A percentile compares a stretch with the other conserved stretches of the same genome.
phyloP scores from a whole-genome alignment of 148 eudicot genomes.

The Pharnaceum exiguum region DNA sequence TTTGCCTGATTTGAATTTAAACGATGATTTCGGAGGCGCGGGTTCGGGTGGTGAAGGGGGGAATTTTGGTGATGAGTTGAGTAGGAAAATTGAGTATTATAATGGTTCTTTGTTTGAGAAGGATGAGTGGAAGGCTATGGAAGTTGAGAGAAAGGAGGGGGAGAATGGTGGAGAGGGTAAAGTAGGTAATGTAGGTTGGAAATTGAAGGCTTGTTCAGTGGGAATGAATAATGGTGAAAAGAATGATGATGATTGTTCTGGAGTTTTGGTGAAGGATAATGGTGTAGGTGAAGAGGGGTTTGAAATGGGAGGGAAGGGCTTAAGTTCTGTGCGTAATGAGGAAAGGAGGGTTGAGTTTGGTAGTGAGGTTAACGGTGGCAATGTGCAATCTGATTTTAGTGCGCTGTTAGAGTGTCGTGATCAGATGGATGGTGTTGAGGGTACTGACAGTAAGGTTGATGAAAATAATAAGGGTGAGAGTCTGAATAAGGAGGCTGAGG shows the following conservation, averaged over 20 bases:
- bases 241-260: slow-evolving; percentile 1
- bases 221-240: background rate
- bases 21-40: slow-evolving; percentile 8
- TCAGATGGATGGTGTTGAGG: slow-evolving; percentile 10
- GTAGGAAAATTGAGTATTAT: background rate
- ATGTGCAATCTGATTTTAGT: slow-evolving; percentile 3
- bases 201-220: background rate
- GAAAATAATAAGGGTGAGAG: background rate
- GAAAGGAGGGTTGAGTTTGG: slow-evolving; percentile 21
- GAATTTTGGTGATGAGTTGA: slow-evolving; percentile 8
- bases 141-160: slow-evolving; percentile 17
- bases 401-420: slow-evolving; percentile 1
- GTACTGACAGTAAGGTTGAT: slow-evolving; percentile 9
- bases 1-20: slow-evolving; percentile 25
- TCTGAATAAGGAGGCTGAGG: slow-evolving; percentile 16
- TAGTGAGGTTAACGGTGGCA: slow-evolving; percentile 1
- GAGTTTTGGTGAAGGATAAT: slow-evolving; percentile 9
- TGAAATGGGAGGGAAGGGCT: slow-evolving; percentile 22
- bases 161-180: background rate
- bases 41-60: slow-evolving; percentile 14
- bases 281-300: slow-evolving; percentile 9
- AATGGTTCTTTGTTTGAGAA: slow-evolving; percentile 8
- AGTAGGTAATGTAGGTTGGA: background rate
- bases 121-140: slow-evolving; percentile 11
- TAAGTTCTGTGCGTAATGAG: slow-evolving; percentile 6